Conservation (phyloP, 768 basidiomycete species). For the Termitomyces sp. region DNA sequence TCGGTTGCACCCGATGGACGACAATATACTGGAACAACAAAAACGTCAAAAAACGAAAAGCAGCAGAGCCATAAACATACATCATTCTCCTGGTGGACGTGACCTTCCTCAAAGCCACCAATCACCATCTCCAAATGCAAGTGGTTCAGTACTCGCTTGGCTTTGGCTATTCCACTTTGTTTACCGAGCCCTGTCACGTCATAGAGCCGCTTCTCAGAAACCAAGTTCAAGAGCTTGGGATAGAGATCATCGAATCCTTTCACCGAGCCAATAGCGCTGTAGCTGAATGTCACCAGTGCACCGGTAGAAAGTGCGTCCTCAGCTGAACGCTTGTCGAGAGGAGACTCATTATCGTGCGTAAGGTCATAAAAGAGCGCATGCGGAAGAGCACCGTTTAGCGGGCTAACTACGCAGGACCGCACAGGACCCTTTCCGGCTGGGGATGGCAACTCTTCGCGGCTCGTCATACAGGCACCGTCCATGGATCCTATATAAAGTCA, state of each 20-base stretch:
- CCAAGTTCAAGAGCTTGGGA: constrained; percentile 88
- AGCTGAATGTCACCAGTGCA: constrained; percentile 86
- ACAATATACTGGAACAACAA: constrained; percentile 70
- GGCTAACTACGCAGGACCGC: constrained; percentile 67
- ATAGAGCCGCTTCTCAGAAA: constrained; percentile 77
- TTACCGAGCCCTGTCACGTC: constrained; percentile 56
- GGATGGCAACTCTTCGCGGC: constrained; percentile 67
- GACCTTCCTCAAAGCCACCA: constrained; percentile 84
- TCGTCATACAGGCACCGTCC: constrained; percentile 83
- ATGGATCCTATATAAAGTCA: constrained; percentile 68
- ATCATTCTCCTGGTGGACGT: constrained; percentile 95
- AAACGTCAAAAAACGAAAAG: background rate
- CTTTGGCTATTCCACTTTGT: constrained; percentile 48
- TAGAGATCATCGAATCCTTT: constrained; percentile 98
- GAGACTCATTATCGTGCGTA: constrained; percentile 97
- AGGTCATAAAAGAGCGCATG: constrained; percentile 94
- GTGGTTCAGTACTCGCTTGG: constrained; percentile 74
- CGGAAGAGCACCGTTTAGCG: constrained; percentile 80
- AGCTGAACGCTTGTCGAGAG: constrained; percentile 82
- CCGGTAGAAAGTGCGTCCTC: constrained; percentile 95
- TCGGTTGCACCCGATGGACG: constrained; percentile 86
- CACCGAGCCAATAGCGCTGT: constrained; percentile 84
- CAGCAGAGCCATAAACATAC: constrained; percentile 39
- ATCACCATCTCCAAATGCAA: constrained; percentile 90
- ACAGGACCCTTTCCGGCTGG: constrained; percentile 79